These are phyloP conservation scores for Bertia moriformis DNA, from an alignment of 2,329 filamentous ascomycete genomes.

Conservation along the genomic window DNA sequence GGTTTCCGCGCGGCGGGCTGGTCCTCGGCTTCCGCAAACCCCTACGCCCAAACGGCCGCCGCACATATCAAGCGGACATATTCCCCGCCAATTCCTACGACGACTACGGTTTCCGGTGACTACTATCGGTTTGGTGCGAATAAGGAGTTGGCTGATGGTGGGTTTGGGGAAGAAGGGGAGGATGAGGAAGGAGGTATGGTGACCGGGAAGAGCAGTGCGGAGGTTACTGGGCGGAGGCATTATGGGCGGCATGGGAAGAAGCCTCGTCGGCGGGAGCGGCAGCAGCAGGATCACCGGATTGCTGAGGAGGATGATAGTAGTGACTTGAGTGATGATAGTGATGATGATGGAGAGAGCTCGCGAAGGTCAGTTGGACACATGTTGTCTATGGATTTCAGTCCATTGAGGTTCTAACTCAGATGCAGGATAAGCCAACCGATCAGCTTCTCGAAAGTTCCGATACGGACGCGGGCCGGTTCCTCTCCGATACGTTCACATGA, in stretches of 20 bases:
- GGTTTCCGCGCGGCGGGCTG: conserved; percentile 52
- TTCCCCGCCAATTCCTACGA: conserved; percentile 50
- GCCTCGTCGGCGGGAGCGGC: background rate
- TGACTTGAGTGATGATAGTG: conserved; percentile 45
- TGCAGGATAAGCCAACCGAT: background rate
- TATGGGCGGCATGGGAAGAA: background rate
- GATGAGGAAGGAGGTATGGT: background rate
- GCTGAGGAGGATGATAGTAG: background rate
- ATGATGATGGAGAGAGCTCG: conserved; percentile 37
- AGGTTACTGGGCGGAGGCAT: background rate
- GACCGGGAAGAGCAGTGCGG: background rate
- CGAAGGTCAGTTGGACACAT: conserved; percentile 14
- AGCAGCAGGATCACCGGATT: background rate
- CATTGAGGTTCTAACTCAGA: background rate
- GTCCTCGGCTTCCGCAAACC: conserved; percentile 20
- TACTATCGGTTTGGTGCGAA: conserved; percentile 33
- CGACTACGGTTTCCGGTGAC: conserved; percentile 37
- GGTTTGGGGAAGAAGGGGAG: background rate
- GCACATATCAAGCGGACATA: conserved; percentile 47
- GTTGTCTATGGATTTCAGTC: background rate
- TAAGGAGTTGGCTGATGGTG: background rate
- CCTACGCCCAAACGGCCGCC: conserved; percentile 23
- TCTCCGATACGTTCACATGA: background rate
- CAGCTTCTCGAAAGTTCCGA: background rate
- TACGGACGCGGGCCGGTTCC: background rate